These are phyloP conservation scores for Paraphaeosphaeria minitans DNA, from an alignment of 2,329 filamentous ascomycete genomes.

Conservation along the genomic window DNA sequence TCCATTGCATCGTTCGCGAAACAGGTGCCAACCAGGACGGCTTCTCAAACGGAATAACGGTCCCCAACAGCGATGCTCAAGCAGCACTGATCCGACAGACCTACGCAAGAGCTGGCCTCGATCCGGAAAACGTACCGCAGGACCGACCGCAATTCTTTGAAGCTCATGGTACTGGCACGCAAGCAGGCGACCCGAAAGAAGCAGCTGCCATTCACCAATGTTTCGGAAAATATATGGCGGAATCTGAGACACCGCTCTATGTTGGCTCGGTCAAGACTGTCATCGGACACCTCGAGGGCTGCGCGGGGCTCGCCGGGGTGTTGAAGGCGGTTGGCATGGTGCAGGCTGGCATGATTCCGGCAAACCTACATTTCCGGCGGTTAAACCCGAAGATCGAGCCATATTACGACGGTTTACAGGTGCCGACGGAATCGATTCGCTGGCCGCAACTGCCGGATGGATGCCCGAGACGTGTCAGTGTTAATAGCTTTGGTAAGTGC, in stretches of 20 bases:
- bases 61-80: constrained; percentile 59
- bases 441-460: constrained; percentile 8
- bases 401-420: constrained; percentile 14
- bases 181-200: constrained; percentile 51
- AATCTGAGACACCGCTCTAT: not conserved
- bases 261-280: not conserved
- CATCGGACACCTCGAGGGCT: not conserved
- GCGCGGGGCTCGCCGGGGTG: constrained; percentile 30
- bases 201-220: constrained; percentile 19
- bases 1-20: constrained; percentile 48
- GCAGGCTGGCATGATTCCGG: constrained; percentile 40
- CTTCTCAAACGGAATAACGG: constrained; percentile 50
- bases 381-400: constrained; percentile 24
- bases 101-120: constrained; percentile 16
- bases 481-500: constrained; percentile 14
- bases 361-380: constrained; percentile 27
- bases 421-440: constrained; percentile 12
- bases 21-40: constrained; percentile 49
- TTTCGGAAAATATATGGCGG: constrained; percentile 16
- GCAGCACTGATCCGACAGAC: constrained; percentile 17
- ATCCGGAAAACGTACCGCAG: not conserved
- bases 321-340: constrained; percentile 48
- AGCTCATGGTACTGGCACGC: constrained; percentile 54
- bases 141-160: constrained; percentile 36
- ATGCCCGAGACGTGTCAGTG: constrained; percentile 1